Evolutionary conservation across 1,284 basidiomycete genomes (phyloP), one percentile per base, ranked within the genome.

Genomic region (Leccinum variabile): DNA sequence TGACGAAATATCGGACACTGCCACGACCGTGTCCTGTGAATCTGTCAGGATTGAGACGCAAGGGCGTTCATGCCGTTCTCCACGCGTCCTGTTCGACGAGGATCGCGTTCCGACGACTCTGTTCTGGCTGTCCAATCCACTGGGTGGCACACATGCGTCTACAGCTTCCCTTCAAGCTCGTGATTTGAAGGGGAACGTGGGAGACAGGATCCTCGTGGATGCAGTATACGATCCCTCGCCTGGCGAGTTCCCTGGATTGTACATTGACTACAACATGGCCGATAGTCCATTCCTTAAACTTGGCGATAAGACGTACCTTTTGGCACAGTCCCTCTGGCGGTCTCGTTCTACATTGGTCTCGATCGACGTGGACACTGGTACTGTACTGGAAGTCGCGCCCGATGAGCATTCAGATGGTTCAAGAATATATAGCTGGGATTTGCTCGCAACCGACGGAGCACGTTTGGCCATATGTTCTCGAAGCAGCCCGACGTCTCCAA

Each of bases 181-280:
- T n/a, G 76, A 82, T 68, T 52, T 78, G 35, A 60, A 63, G 25
- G 46, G 46, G 11, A 60, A 60, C 14, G 49, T 22, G 37, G 14
- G 56, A 1, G 63, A 71, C 41, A 65, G 54, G 57, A 16, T 61
- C 61, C 67, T 65, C 30, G 67, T 76, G 16, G 67, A 85, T 13
- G 75, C 82, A 1, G 77, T 79, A 9, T 62, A 73, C 2, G 78
- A 86, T 13, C 78, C 72, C 2, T 44, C 69, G 0, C 53, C 67
- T 3, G 73, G 76, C 33, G 77, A 72, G 0, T 90, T 90, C 70
- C 88, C 88, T 0, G 90, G 90, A 0, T 72, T 92, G 2, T 92
- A 86, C 46, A 49, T 49, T 3, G 80, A 83, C 22, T 78, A 79
- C 60, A 79, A 75, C 61, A 71, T 89, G n/a, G 76, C 80, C 0